Base-by-base conservation (phyloP, 2,329 filamentous ascomycete species). In the Phaeomoniella chlamydospora region DNA sequence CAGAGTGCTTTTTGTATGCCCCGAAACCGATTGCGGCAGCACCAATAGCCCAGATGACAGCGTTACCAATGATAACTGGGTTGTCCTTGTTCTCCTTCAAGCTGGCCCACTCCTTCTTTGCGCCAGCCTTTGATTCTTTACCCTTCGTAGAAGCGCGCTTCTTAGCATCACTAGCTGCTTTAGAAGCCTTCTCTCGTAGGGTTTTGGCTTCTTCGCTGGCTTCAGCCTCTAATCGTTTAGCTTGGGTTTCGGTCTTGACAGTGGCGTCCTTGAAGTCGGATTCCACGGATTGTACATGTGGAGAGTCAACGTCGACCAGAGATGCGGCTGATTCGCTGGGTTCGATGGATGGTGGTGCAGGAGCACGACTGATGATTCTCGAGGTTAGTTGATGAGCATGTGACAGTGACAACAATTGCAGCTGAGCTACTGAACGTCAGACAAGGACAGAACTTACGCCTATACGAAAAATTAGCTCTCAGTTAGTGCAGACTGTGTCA, bases 21-120 rank as follows among this genome's bases (percentile, higher is more conserved):
- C 59, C 61, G 37, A 59, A 62, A 14, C 62, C 62, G 29, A 67
- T 46, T 13, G 57, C 62, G 3, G 56, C 56, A 29, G 56, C 52
- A 4, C 58, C 49, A 4, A 60, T 41, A n/a, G 54, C 53, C 37
- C 61, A 46, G 9, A 66, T 40, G 15, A 65, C 35, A 11, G 61
- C 62, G 42, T 67, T 67, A 15, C 52, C 59, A 35, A 67, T 40
- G 35, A 61, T 57, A 5, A 67, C 63, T 1, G 64, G 64, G 44
- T 67, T 67, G 37, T 53, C 51, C 31, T 51, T 52, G 48, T 66
- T 66, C 29, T 50, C 50, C 35, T 47, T 44, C 34, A 64, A 40
- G 15, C 53, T 50, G 14, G 45, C 37, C 17, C 43, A 43, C 34
- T 46, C 46, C 32, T 49, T 44, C 36, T 45, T 40, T 15, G 45